These are phyloP conservation scores for Pseudonitzschia multiseries DNA, from an alignment of 108 stramenopile species.

Conservation along the genomic window DNA sequence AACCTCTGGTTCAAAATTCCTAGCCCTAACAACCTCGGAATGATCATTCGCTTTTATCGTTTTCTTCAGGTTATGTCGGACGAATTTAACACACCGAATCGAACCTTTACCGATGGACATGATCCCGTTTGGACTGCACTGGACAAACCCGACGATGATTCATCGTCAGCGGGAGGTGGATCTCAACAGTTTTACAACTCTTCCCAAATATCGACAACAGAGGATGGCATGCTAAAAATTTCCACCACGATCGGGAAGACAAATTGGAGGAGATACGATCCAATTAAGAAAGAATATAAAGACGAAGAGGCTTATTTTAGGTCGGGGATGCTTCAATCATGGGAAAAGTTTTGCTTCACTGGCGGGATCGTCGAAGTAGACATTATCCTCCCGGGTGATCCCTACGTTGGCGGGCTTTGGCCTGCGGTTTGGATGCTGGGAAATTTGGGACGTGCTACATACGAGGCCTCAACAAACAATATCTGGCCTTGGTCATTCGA, in stretches of 20 bases:
- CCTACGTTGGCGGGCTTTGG: constrained; percentile 89
- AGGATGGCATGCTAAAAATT: constrained; percentile 88
- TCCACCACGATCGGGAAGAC: constrained; percentile 59
- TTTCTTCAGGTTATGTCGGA: constrained; percentile 76
- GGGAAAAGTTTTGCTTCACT: constrained; percentile 98
- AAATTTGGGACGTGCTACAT: constrained; percentile 92
- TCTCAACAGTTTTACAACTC: constrained; percentile 95
- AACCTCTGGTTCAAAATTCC: background rate
- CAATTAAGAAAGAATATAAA: constrained; percentile 66
- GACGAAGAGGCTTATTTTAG: constrained; percentile 66
- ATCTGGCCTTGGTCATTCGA: constrained; percentile 91
- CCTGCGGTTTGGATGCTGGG: constrained; percentile 97
- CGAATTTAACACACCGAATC: constrained; percentile 83
- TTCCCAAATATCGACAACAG: constrained; percentile 67
- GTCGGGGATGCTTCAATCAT: constrained; percentile 90
- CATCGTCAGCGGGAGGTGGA: constrained; percentile 75
- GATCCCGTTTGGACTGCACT: constrained; percentile 95
- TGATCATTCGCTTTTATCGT: background rate
- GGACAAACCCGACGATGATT: constrained; percentile 89
- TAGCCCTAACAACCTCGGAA: no score
- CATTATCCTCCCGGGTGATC: constrained; percentile 89
- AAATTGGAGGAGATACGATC: constrained; percentile 64
- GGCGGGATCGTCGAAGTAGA: constrained; percentile 94
- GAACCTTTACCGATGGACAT: constrained; percentile 90
- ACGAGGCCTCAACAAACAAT: constrained; percentile 83